Conservation (phyloP, 2,329 filamentous ascomycete species). For the Pleoardoris graminearum region DNA sequence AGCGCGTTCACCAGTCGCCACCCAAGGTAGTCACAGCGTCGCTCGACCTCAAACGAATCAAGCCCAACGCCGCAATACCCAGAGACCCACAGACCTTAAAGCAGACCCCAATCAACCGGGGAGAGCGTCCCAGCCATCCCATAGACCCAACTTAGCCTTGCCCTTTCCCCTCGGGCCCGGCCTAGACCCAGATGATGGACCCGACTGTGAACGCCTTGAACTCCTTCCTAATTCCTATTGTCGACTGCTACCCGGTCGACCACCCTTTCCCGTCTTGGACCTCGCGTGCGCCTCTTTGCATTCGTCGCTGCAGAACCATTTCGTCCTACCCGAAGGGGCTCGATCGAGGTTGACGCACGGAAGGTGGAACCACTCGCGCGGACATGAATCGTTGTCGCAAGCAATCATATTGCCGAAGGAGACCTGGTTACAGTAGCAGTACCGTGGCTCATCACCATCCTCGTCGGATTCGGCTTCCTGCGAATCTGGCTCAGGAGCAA, state of each 20-base stretch:
- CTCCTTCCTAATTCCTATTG: slow-evolving; percentile 48
- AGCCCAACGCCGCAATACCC: slow-evolving; percentile 20
- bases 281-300: slow-evolving; percentile 39
- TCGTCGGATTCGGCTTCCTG: slow-evolving; percentile 44
- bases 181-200: slow-evolving; percentile 26
- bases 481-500: slow-evolving; percentile 39
- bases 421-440: slow-evolving; percentile 68
- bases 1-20: background rate
- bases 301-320: slow-evolving; percentile 48
- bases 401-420: slow-evolving; percentile 70
- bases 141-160: slow-evolving; percentile 22
- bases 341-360: slow-evolving; percentile 64
- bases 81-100: slow-evolving; percentile 16
- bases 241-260: slow-evolving; percentile 43
- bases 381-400: slow-evolving; percentile 67
- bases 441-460: slow-evolving; percentile 58
- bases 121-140: slow-evolving; percentile 33
- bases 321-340: slow-evolving; percentile 54
- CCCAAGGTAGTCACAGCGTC: background rate
- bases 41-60: slow-evolving; percentile 2
- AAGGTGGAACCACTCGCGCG: slow-evolving; percentile 70
- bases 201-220: slow-evolving; percentile 43
- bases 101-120: slow-evolving; percentile 29
- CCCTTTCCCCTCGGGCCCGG: slow-evolving; percentile 36
- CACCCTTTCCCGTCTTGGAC: slow-evolving; percentile 37